Conservation (phyloP, 768 basidiomycete species). For the Mycena metata region DNA sequence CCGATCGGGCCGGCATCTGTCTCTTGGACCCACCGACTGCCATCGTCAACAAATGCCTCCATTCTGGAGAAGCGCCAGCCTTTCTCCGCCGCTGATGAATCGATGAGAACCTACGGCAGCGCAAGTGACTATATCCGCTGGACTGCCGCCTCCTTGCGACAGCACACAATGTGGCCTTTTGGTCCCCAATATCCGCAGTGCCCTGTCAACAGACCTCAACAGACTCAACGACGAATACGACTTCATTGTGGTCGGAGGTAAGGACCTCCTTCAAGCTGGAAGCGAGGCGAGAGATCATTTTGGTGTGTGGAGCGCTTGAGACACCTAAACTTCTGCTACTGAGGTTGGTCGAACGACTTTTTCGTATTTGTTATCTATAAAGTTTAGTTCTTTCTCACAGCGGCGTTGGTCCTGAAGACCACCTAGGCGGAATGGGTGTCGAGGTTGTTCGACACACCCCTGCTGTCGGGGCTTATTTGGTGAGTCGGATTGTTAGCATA, state of each 20-base stretch:
- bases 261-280: not conserved
- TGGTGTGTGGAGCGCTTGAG: constrained; percentile 17
- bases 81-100: no score
- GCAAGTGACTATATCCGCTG: no score
- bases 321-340: constrained; percentile 21
- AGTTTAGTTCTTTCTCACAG: not conserved
- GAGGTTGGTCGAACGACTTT: constrained; percentile 4
- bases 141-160: no score
- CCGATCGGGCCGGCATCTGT: no score
- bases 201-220: not conserved
- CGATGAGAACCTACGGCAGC: no score
- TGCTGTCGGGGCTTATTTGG: constrained; percentile 22
- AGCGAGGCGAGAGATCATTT: constrained; percentile 20
- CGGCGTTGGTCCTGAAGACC: constrained; percentile 20
- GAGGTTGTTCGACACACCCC: constrained; percentile 7
- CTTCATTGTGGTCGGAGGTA: constrained; percentile 24
- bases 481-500: not conserved
- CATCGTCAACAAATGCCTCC: no score
- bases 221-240: constrained; percentile 15
- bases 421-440: constrained; percentile 22
- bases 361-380: not conserved
- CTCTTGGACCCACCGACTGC: no score
- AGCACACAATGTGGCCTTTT: constrained; percentile 20
- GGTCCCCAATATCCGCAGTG: constrained; percentile 4
- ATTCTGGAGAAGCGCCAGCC: no score